phyloP scores from a whole-genome alignment of 108 stramenopile genomes.

The Cyclostephanos invisitatus region DNA sequence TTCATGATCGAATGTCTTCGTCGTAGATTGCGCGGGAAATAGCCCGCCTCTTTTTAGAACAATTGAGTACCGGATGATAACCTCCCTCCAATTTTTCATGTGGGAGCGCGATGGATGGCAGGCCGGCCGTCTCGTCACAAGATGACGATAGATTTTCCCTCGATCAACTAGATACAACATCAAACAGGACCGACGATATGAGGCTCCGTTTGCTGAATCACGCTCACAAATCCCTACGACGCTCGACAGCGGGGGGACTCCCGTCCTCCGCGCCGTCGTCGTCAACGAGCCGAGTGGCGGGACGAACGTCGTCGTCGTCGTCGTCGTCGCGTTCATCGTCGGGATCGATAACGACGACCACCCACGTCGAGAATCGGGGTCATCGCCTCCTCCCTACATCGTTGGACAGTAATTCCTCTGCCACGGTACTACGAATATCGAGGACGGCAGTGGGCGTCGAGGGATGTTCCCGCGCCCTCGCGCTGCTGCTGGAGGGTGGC shows the following conservation, averaged over 20 bases:
- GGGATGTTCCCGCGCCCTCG: neutral
- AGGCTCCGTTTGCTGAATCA: slow-evolving; percentile 10
- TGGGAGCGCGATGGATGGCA: no score
- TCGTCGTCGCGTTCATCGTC: neutral
- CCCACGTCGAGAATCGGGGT: neutral
- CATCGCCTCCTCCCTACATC: neutral
- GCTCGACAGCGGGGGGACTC: neutral
- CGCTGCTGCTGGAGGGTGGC: neutral
- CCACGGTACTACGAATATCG: neutral
- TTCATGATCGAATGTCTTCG: no score
- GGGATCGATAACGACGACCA: neutral
- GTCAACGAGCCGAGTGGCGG: neutral
- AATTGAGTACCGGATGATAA: no score
- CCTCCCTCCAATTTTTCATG: no score
- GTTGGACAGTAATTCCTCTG: neutral
- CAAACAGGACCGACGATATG: no score
- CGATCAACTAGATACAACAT: no score
- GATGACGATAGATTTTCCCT: no score
- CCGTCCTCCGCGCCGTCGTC: neutral
- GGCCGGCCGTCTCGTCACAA: no score
- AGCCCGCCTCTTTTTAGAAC: no score
- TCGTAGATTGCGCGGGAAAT: no score
- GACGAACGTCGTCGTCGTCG: neutral
- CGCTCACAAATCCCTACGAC: slow-evolving; percentile 5
- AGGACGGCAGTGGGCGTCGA: slow-evolving; percentile 10